phyloP scores from a whole-genome alignment of 1,139 yeast genomes.

The Hyphopichia buzzinii region DNA sequence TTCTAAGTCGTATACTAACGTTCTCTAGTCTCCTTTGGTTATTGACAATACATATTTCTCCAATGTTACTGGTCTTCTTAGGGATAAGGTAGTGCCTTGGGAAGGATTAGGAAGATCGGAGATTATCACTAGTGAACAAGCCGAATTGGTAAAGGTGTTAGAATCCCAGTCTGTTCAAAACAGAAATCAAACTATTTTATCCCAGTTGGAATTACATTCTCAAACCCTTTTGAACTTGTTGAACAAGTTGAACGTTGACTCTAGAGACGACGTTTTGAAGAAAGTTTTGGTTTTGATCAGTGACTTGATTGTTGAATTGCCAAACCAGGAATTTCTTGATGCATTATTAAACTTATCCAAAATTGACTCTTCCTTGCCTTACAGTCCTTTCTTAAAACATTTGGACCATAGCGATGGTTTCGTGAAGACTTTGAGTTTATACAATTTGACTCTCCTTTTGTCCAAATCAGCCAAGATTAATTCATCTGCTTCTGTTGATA shows the following conservation, averaged over 20 bases:
- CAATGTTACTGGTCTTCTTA: slow-evolving; percentile 70
- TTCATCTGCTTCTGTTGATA: slow-evolving; percentile 15
- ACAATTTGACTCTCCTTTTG: slow-evolving; percentile 43
- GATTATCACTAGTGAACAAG: slow-evolving; percentile 64
- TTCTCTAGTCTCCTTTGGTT: slow-evolving; percentile 22
- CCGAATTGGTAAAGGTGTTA: slow-evolving; percentile 60
- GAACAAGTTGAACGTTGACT: slow-evolving; percentile 41
- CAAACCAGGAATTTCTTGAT: slow-evolving; percentile 39
- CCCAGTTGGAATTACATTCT: slow-evolving; percentile 54
- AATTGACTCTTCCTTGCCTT: slow-evolving; percentile 53
- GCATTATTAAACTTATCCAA: slow-evolving; percentile 45
- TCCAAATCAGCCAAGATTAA: slow-evolving; percentile 21
- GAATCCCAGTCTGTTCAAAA: slow-evolving; percentile 52
- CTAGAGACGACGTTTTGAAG: slow-evolving; percentile 70
- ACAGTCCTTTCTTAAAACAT: slow-evolving; percentile 52
- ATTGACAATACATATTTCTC: slow-evolving; percentile 67
- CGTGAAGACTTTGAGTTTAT: slow-evolving; percentile 45
- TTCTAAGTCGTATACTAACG: slow-evolving; percentile 13
- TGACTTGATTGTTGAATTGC: slow-evolving; percentile 53
- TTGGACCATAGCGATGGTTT: slow-evolving; percentile 47
- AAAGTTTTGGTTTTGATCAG: slow-evolving; percentile 68
- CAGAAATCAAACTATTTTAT: slow-evolving; percentile 35
- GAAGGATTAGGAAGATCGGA: slow-evolving; percentile 82
- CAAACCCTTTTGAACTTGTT: slow-evolving; percentile 56
- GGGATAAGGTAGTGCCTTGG: slow-evolving; percentile 90